Base-by-base conservation (phyloP, 192 early-diverging fungal genomes). In the Ramicandelaber brevisporus region DNA sequence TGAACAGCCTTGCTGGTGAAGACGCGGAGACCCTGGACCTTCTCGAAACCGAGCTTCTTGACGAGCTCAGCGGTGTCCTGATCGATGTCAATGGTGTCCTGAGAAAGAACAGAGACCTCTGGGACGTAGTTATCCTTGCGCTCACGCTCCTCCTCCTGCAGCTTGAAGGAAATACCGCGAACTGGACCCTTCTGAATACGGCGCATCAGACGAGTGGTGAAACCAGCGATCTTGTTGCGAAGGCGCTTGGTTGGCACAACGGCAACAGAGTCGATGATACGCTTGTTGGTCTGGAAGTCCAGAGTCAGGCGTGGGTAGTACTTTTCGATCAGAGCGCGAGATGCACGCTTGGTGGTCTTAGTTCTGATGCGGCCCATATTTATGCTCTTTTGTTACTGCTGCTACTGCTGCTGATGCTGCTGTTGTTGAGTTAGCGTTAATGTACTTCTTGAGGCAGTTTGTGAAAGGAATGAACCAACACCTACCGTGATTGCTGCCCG, bases 271-370 rank as follows among this genome's bases (percentile, higher is more conserved):
- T 80, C 76, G 42, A 62, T 61, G 50, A 95, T 89, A 59, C 79
- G 84, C 86, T 98, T 98, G 84, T 98, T 98, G 69, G 84, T 88
- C 63, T 98, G 87, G 76, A 98, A 98, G 51, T 98, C 93, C 30
- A 87, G 63, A 41, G 89, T 95, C 39, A 98, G 78, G 48, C 84
- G 65, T 36, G 93, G 89, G 65, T 98, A 98, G 78, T 98, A 98
- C 76, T 98, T 98, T 68, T 98, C 93, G 57, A 98, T 98, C 56
- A 98, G 68, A 57, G 95, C 85, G 53, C 88, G 73, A 50, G 93
- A 90, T 48, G 89, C 93, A 77, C 84, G 93, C 81, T 98, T 98
- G 57, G 95, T 87, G 56, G 93, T 98, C 77, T 98, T 98, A 43
- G 92, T 98, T 48, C 92, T 55, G 53, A 96, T 85, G 59, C 86